Evolutionary conservation across 1,139 yeast genomes (phyloP).

Genomic region (Taiozyma onychis): DNA sequence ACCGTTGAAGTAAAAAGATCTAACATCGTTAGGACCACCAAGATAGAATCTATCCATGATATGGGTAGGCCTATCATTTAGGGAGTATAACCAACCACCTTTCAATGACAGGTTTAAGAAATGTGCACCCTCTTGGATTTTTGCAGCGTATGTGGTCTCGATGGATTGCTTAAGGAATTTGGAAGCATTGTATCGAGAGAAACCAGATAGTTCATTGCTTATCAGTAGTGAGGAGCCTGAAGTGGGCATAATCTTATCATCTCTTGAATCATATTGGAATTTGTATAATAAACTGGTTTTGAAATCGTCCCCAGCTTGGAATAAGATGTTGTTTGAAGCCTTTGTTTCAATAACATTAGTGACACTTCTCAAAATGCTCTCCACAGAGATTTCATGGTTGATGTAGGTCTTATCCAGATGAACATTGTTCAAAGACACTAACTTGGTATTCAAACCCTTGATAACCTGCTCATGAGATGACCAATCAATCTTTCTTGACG

Average conservation of each 20-base stretch:
- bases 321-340: constrained; percentile 28
- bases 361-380: constrained; percentile 59
- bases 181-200: constrained; percentile 24
- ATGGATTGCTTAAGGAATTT: constrained; percentile 41
- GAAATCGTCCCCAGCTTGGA: constrained; percentile 52
- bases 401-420: constrained; percentile 25
- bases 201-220: constrained; percentile 55
- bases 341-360: constrained; percentile 29
- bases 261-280: constrained; percentile 50
- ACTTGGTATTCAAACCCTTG: constrained; percentile 53
- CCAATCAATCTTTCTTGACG: constrained; percentile 66
- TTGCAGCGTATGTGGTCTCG: constrained; percentile 42
- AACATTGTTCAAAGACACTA: constrained; percentile 26
- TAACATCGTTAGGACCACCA: constrained; percentile 79
- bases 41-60: constrained; percentile 46
- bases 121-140: constrained; percentile 22
- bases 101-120: constrained; percentile 40
- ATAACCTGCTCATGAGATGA: constrained; percentile 53
- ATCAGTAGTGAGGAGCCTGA: constrained; percentile 49
- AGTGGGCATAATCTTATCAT: constrained; percentile 49
- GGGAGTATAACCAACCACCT: constrained; percentile 45
- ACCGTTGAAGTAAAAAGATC: constrained; percentile 74
- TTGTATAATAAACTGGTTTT: constrained; percentile 54
- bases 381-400: constrained; percentile 59
- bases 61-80: constrained; percentile 25